Percentiles rank a stretch among this genome's conserved stretches.
Conservation (phyloP, 768 basidiomycete species). For the Trametes meyenii region DNA sequence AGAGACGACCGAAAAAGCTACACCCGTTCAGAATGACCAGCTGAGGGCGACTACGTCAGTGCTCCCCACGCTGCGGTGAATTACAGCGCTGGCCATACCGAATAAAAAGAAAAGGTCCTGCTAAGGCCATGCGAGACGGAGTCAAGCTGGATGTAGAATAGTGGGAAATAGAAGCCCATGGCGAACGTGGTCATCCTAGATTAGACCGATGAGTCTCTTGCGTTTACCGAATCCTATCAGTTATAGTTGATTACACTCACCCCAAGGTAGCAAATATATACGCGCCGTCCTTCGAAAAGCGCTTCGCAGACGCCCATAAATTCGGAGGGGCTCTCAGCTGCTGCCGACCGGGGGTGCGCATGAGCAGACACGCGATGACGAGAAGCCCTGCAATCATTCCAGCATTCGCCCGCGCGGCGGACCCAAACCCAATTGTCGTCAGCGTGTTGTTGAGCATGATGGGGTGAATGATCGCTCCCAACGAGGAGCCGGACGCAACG, state of each 20-base stretch:
- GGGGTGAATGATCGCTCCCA: conserved; percentile 35
- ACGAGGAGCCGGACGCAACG: conserved; percentile 40
- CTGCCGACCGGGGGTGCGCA: conserved; percentile 24
- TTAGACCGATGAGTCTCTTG: not conserved
- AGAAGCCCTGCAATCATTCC: conserved; percentile 30
- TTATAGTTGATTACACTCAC: conserved; percentile 12
- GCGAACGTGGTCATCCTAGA: conserved; percentile 22
- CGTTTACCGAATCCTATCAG: not conserved
- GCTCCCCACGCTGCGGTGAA: too few relatives aligned
- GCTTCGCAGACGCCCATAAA: conserved; percentile 21
- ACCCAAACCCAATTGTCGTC: conserved; percentile 32
- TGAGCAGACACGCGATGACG: conserved; percentile 23
- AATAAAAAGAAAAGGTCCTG: conserved; percentile 32
- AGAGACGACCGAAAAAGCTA: conserved; percentile 33
- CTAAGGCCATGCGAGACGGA: conserved; percentile 21
- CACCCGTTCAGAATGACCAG: conserved; percentile 37
- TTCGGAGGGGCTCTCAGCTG: conserved; percentile 18
- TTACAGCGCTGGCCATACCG: too few relatives aligned
- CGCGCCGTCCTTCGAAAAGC: conserved; percentile 28
- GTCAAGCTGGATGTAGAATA: conserved; percentile 34
- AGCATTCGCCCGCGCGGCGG: conserved; percentile 33
- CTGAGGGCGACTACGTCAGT: conserved; percentile 2
- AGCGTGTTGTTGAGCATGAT: conserved; percentile 34
- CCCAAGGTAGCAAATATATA: conserved; percentile 31
- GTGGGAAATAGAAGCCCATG: conserved; percentile 31